phyloP scores from a whole-genome alignment of 1,139 yeast genomes.

The Blastobotrys buckinghamii region DNA sequence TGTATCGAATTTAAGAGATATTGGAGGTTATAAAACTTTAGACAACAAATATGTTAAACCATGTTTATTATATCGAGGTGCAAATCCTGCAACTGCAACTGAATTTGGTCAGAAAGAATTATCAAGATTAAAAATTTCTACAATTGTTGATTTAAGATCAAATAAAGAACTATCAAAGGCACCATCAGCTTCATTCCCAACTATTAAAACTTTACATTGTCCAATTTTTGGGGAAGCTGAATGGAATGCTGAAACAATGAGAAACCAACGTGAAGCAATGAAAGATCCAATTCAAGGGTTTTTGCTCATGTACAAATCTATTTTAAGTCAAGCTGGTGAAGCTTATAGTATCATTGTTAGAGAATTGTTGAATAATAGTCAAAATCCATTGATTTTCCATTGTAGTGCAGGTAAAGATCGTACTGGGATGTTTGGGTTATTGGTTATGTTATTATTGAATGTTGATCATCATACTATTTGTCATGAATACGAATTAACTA shows the following conservation, averaged over 20 bases:
- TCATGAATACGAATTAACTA: constrained; percentile 68
- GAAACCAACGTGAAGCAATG: constrained; percentile 50
- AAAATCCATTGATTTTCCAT: constrained; percentile 56
- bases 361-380: constrained; percentile 45
- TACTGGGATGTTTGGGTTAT: constrained; percentile 69
- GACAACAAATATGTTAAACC: constrained; percentile 45
- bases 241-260: constrained; percentile 61
- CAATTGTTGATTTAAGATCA: constrained; percentile 66
- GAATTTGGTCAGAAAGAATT: constrained; percentile 42
- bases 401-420: constrained; percentile 88
- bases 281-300: constrained; percentile 60
- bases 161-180: constrained; percentile 49
- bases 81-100: constrained; percentile 47
- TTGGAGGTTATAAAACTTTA: constrained; percentile 64
- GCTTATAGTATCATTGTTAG: constrained; percentile 21
- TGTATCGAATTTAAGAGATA: constrained; percentile 65
- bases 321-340: constrained; percentile 45
- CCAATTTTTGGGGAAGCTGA: constrained; percentile 56
- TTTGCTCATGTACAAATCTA: constrained; percentile 54
- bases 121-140: constrained; percentile 37
- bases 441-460: constrained; percentile 55
- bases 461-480: constrained; percentile 62
- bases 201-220: constrained; percentile 47
- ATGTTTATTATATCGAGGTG: constrained; percentile 56
- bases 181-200: constrained; percentile 38